A percentile compares a stretch with the other conserved stretches of the same genome.
These are phyloP conservation scores for Phialophora tarda DNA, from an alignment of 2,329 filamentous ascomycete genomes.

Conservation along the genomic window DNA sequence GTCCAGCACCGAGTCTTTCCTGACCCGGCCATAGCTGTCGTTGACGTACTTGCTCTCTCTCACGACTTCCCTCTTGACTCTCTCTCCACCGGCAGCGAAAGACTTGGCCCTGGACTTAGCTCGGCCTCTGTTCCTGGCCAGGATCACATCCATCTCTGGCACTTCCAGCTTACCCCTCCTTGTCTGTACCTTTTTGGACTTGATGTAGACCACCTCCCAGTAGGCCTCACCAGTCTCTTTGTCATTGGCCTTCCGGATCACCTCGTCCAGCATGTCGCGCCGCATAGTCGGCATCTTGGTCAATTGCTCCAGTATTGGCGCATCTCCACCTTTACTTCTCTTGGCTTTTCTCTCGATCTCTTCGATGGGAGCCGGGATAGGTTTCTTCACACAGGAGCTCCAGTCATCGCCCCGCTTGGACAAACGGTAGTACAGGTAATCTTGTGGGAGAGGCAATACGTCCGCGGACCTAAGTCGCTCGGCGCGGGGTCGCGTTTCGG, in stretches of 20 bases:
- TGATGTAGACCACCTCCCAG: constrained; percentile 35
- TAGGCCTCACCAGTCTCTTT: constrained; percentile 27
- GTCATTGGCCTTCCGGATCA: constrained; percentile 26
- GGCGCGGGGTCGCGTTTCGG: constrained; percentile 21
- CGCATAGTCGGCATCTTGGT: constrained; percentile 29
- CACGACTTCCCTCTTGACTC: constrained; percentile 21
- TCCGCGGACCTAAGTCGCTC: constrained; percentile 20
- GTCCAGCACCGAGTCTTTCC: constrained; percentile 34
- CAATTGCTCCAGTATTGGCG: constrained; percentile 27
- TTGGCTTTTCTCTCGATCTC: constrained; percentile 33
- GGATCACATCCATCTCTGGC: constrained; percentile 36
- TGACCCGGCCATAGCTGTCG: constrained; percentile 24
- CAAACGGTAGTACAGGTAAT: constrained; percentile 34
- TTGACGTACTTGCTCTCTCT: constrained; percentile 23
- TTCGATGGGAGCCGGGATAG: constrained; percentile 26
- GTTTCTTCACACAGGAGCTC: constrained; percentile 23
- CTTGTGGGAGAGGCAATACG: constrained; percentile 18
- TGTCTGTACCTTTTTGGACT: constrained; percentile 25
- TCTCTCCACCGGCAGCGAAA: constrained; percentile 13
- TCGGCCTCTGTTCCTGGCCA: constrained; percentile 24
- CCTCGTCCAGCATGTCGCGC: constrained; percentile 28
- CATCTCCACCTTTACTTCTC: constrained; percentile 28
- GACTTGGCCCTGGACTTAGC: constrained; percentile 22
- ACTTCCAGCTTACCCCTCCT: constrained; percentile 25
- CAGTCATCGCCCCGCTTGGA: constrained; percentile 32